Conservation (phyloP, 1,284 basidiomycete genomes). For the Moniliophthora roreri region DNA sequence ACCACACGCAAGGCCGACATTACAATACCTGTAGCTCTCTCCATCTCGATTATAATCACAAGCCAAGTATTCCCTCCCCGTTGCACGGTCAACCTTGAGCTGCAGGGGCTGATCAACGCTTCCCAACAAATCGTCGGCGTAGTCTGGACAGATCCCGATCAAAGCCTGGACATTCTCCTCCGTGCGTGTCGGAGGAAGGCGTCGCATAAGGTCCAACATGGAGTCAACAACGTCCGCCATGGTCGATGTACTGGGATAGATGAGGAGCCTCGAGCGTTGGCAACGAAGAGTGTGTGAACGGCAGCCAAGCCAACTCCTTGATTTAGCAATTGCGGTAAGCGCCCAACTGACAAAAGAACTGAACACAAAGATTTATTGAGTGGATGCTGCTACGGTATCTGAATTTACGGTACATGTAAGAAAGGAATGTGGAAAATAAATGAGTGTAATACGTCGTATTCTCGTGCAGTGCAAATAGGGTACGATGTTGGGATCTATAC, state of each 20-base stretch:
- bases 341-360: too few relatives aligned
- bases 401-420: too few relatives aligned
- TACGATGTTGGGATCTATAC: too few relatives aligned
- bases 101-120: constrained; percentile 95
- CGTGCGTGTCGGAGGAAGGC: constrained; percentile 90
- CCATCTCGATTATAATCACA: constrained; percentile 99
- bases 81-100: constrained; percentile 75
- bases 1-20: not conserved
- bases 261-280: not conserved
- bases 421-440: too few relatives aligned
- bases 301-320: too few relatives aligned
- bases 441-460: too few relatives aligned
- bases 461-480: too few relatives aligned
- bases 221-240: constrained; percentile 83
- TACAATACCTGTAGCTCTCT: constrained; percentile 81
- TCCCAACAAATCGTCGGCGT: constrained; percentile 92
- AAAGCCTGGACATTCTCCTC: constrained; percentile 87
- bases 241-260: not conserved
- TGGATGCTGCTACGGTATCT: too few relatives aligned
- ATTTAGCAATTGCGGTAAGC: too few relatives aligned
- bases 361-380: too few relatives aligned
- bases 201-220: constrained; percentile 94
- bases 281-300: not conserved
- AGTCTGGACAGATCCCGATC: constrained; percentile 86
- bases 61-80: constrained; percentile 87